Conservation (phyloP, 306 rosid species). For the Ammopiptanthus mongolicus region DNA sequence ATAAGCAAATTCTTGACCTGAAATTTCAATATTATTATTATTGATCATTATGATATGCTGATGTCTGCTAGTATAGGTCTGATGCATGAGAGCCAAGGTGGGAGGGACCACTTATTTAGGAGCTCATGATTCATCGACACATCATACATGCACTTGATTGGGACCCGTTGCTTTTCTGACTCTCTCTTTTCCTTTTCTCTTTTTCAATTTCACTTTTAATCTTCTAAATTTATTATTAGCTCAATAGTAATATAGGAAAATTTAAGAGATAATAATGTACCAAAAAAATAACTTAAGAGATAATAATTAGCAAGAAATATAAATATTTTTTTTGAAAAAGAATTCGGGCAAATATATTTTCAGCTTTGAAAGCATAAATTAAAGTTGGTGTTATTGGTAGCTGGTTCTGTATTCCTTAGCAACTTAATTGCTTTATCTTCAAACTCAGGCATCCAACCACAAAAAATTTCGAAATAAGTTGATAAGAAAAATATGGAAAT, state of each 20-base stretch:
- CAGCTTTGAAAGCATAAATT: slow-evolving; percentile 46
- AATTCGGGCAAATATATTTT: slow-evolving; percentile 17
- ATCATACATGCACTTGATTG: slow-evolving; percentile 44
- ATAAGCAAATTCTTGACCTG: neutral
- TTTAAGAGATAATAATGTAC: neutral
- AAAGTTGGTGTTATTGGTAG: slow-evolving; percentile 74
- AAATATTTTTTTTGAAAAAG: neutral
- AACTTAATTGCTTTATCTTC: slow-evolving; percentile 86
- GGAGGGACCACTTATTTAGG: slow-evolving; percentile 41
- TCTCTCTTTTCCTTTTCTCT: slow-evolving; percentile 17
- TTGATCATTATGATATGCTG: slow-evolving; percentile 23
- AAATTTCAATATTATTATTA: slow-evolving; percentile 9
- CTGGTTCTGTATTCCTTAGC: slow-evolving; percentile 62
- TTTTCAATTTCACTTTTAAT: slow-evolving; percentile 14
- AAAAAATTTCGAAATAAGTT: slow-evolving; percentile 41
- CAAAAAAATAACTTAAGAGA: neutral
- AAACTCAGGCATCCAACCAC: slow-evolving; percentile 84
- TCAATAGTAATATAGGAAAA: neutral
- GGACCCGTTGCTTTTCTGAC: slow-evolving; percentile 32
- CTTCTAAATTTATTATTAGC: neutral
- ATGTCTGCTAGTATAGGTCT: slow-evolving; percentile 30
- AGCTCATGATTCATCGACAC: slow-evolving; percentile 37
- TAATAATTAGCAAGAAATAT: neutral
- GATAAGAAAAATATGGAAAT: slow-evolving; percentile 31
- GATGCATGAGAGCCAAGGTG: slow-evolving; percentile 37